These are phyloP conservation scores for Clavispora fructus DNA, from an alignment of 805 yeast genomes.

Conservation along the genomic window DNA sequence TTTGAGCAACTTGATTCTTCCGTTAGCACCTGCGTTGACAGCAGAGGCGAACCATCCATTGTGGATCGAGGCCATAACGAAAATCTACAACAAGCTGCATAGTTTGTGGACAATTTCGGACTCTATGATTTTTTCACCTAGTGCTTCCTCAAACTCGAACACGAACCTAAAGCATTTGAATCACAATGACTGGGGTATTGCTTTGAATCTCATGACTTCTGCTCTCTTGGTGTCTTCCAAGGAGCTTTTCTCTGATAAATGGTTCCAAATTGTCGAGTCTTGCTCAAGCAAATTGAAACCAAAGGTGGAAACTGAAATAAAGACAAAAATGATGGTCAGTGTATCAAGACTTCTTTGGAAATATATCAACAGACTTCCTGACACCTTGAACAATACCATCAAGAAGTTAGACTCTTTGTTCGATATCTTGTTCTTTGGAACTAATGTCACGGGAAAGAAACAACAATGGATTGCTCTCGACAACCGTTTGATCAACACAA, in stretches of 20 bases:
- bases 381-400: slow-evolving; percentile 81
- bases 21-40: slow-evolving; percentile 78
- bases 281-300: slow-evolving; percentile 60
- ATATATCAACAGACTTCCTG: slow-evolving; percentile 78
- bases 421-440: slow-evolving; percentile 47
- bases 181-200: slow-evolving; percentile 58
- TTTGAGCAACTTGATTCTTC: slow-evolving; percentile 64
- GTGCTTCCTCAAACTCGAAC: not conserved
- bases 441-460: slow-evolving; percentile 40
- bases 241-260: slow-evolving; percentile 62
- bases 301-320: slow-evolving; percentile 45
- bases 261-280: slow-evolving; percentile 67
- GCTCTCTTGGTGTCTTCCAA: slow-evolving; percentile 76
- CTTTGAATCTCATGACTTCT: slow-evolving; percentile 60
- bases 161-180: not conserved
- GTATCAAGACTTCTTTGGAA: slow-evolving; percentile 84
- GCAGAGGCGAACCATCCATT: slow-evolving; percentile 96
- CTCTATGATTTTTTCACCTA: slow-evolving; percentile 1
- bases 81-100: slow-evolving; percentile 49
- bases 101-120: slow-evolving; percentile 31
- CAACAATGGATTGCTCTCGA: slow-evolving; percentile 76
- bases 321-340: slow-evolving; percentile 57
- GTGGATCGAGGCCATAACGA: slow-evolving; percentile 79
- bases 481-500: slow-evolving; percentile 52
- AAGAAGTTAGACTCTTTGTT: slow-evolving; percentile 68